phyloP scores from a whole-genome alignment of 495 filamentous ascomycete genomes.

The Podospora australis region DNA sequence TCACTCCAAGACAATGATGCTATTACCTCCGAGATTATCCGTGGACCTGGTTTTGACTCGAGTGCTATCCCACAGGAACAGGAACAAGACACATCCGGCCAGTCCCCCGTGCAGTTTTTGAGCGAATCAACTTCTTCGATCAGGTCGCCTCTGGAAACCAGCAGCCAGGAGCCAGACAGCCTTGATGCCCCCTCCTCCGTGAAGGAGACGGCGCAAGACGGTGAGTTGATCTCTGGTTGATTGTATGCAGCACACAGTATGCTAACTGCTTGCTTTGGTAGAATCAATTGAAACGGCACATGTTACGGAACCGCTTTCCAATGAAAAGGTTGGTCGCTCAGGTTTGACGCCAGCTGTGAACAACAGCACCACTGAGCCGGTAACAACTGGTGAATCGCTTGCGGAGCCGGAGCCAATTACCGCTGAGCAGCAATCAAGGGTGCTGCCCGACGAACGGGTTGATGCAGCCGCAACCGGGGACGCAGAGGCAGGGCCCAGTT shows the following conservation, averaged over 20 bases:
- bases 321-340: too few species aligned
- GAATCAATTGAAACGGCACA: background rate
- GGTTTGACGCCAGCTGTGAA: too few species aligned
- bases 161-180: background rate
- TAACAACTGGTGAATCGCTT: slow-evolving; percentile 22
- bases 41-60: slow-evolving; percentile 12
- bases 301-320: too few species aligned
- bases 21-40: slow-evolving; percentile 7
- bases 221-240: background rate
- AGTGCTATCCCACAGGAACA: slow-evolving; percentile 1
- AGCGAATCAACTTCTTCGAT: background rate
- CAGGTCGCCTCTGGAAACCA: background rate
- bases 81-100: slow-evolving; percentile 11
- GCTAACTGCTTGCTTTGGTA: background rate
- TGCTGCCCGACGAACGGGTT: background rate
- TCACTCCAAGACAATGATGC: slow-evolving; percentile 6
- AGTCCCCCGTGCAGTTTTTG: slow-evolving; percentile 2
- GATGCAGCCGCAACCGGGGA: background rate
- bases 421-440: too few species aligned
- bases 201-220: background rate
- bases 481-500: background rate
- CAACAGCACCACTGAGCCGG: slow-evolving; percentile 19
- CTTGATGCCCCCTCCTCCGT: too few species aligned
- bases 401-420: slow-evolving; percentile 19
- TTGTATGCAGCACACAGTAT: too few species aligned